phyloP scores from a whole-genome alignment of 1,284 basidiomycete genomes.

The Cutaneotrichosporon sp. region DNA sequence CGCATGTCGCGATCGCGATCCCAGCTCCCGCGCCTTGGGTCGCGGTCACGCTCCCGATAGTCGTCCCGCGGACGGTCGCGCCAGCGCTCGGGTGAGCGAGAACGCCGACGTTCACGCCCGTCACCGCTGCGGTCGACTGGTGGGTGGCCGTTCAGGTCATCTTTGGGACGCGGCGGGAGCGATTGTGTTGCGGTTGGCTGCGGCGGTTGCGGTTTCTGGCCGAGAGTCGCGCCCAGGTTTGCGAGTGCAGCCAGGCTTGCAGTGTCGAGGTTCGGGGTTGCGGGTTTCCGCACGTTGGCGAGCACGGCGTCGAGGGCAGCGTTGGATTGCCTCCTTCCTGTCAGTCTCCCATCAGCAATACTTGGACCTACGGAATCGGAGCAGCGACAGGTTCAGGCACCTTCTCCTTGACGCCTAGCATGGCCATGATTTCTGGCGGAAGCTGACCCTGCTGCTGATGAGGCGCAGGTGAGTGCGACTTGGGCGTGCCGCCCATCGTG shows the following conservation, averaged over 20 bases:
- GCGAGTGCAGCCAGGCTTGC: slow-evolving; percentile 36
- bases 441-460: slow-evolving; percentile 25
- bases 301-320: slow-evolving; percentile 26
- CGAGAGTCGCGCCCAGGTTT: slow-evolving; percentile 18
- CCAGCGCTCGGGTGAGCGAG: slow-evolving; percentile 5
- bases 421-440: slow-evolving; percentile 45
- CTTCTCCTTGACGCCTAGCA: slow-evolving; percentile 39
- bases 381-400: slow-evolving; percentile 2
- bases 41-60: not conserved
- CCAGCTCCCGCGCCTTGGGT: not conserved
- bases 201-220: not conserved
- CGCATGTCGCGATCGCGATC: not conserved
- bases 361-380: not conserved
- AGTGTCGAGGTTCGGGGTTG: slow-evolving; percentile 24
- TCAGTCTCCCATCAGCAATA: not conserved
- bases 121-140: not conserved
- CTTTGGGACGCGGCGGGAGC: slow-evolving; percentile 6
- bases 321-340: slow-evolving; percentile 10
- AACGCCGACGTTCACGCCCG: slow-evolving; percentile 8
- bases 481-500: not conserved
- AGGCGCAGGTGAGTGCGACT: not conserved
- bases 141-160: slow-evolving; percentile 3
- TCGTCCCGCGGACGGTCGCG: not conserved
- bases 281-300: slow-evolving; percentile 19
- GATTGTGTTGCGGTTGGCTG: not conserved